A percentile compares a stretch with the other conserved stretches of the same genome.
phyloP scores from a whole-genome alignment of 202 grass and related monocot species.

The Setaria viridis region DNA sequence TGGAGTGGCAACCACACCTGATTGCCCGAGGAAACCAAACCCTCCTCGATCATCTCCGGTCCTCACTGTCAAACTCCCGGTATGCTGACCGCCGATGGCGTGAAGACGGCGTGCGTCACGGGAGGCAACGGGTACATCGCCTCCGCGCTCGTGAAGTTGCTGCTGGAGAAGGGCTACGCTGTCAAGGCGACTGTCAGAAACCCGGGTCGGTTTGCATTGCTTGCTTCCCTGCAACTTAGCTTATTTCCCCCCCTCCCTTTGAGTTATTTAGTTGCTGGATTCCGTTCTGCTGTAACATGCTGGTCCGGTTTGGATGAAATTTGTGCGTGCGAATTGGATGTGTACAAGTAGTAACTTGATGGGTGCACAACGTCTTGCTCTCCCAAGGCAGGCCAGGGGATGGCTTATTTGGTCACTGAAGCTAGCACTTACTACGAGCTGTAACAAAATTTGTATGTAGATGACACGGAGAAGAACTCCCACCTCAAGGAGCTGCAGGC shows the following conservation, averaged over 20 bases:
- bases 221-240: not conserved
- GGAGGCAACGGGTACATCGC: slow-evolving; percentile 77
- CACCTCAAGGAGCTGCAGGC: slow-evolving; percentile 55
- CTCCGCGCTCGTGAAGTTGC: slow-evolving; percentile 64
- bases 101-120: slow-evolving; percentile 68
- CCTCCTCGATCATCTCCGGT: too few species aligned
- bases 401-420: not conserved
- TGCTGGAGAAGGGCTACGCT: slow-evolving; percentile 73
- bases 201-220: slow-evolving; percentile 44
- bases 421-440: not conserved
- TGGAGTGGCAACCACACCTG: too few species aligned
- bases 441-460: not conserved
- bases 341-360: too few species aligned
- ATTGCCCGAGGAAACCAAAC: too few species aligned
- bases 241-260: too few species aligned
- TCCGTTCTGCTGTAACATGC: too few species aligned
- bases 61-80: not conserved
- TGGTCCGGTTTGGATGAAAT: too few species aligned
- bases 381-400: too few species aligned
- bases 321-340: too few species aligned
- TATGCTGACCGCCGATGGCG: not conserved
- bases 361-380: too few species aligned
- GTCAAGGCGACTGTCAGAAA: slow-evolving; percentile 78
- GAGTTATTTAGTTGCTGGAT: too few species aligned
- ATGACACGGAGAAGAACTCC: slow-evolving; percentile 43